Evolutionary conservation across 495 filamentous ascomycete species (phyloP), one percentile per base, ranked within the genome.

Genomic region (Aspergillus incahuasiensis): DNA sequence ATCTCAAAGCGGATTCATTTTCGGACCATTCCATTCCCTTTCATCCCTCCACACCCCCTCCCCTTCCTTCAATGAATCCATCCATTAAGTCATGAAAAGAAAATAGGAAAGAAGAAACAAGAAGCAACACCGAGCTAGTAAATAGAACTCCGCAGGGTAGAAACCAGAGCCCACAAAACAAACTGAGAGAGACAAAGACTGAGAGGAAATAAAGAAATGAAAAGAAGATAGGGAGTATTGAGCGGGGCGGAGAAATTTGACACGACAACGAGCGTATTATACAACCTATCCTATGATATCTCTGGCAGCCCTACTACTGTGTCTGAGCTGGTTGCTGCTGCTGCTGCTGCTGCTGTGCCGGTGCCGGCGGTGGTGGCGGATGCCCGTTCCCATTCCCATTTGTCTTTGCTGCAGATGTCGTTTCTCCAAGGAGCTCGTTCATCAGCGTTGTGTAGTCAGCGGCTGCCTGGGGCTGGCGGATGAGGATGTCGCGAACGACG

Each of bases 401-500:
- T 12, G 13, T 5, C 21, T 19, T 35, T 35, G 28, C 9, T 30
- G 16, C 30, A 7, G 66, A 58, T 39, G 64, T 63, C 48, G 72
- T 66, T n/a, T 65, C 72, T 57, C 72, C 60, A 24, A 68, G 58
- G 19, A 78, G 54, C 42, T 73, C 72, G 19, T 67, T 60, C 69
- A 68, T 73, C 44, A 78, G 59, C 20, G 64, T 35, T 6, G 67
- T 58, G 46, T 76, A 76, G 52, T 73, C 64, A 18, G 61, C 54
- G 3, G 70, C 73, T 11, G 74, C 70, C 2, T 70, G 66, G 1
- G 79, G 79, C 42, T 86, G 80, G 0, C 73, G 72, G 45, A 72
- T 70, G 9, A 86, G 72, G 20, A 87, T 82, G 46, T 78, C 75
- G 35, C 77, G 75, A 52, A 91, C 79, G 11, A 89, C 74, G 24